Evolutionary conservation across 2,329 filamentous ascomycete species (phyloP), one percentile per base, ranked within the genome.

Genomic region (Malbranchea zuffiana): DNA sequence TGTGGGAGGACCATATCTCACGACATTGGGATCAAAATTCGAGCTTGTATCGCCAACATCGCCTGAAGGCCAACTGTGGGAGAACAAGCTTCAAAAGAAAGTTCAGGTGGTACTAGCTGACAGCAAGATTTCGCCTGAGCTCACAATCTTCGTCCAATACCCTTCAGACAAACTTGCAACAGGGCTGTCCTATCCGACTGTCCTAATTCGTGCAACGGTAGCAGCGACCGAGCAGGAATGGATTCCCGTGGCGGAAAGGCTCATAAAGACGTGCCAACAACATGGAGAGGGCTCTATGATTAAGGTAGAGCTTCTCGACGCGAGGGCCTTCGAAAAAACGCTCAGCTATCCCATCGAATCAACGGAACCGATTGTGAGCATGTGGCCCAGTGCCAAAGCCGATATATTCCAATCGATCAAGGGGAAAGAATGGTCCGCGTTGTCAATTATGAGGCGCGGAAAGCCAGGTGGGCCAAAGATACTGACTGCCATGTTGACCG

Each of bases 1-100:
- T 12, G n/a, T 34, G 8, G 32, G 32, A 25, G 32, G 32, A 6
- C 32, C 32, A 3, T 25, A 5, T 25, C 32, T 34, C 32, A 19
- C 32, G 3, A 5, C 32, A 15, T 13, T 34, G n/a, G 21, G 12
- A 6, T 5, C 32, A 5, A 8, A 13, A 6, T 15, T 4, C 12
- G 17, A 15, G 4, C 32, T 7, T 4, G 4, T 34, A 10, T 13
- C 32, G 17, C 19, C 13, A 15, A 17, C 32, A 7, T 13, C 19
- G 7, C 21, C 26, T 25, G 4, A 25, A n/a, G n/a, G n/a, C 21
- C n/a, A 3, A 13, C 12, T 3, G 5, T 34, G 20, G 20, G 20
- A 34, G 20, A 24, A 19, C 4, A 34, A 3, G 11, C n/a, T 34
- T 19, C 15, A 25, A 13, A 4, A 4, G 13, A 15, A 21, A 4